Percentiles rank a stretch among this genome's conserved stretches.
phyloP scores from a whole-genome alignment of 2,329 filamentous ascomycete species.

The Trichoderma sp. region DNA sequence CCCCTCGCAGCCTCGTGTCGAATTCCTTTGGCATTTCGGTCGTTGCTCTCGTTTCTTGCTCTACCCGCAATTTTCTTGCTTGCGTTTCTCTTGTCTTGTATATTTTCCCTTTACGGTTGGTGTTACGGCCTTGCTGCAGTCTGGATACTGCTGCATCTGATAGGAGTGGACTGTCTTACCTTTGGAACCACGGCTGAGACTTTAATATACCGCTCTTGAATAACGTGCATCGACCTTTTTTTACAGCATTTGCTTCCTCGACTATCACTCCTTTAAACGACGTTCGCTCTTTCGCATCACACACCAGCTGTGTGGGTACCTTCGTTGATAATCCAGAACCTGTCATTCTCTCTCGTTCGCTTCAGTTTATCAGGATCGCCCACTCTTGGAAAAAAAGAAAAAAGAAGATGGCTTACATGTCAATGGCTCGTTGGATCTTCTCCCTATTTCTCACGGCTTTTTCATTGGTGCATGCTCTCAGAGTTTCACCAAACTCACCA shows the following conservation, averaged over 20 bases:
- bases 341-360: not conserved
- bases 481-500: conserved; percentile 53
- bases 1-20: conserved; percentile 2
- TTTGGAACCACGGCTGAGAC: not conserved
- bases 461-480: conserved; percentile 39
- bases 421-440: conserved; percentile 1
- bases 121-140: not conserved
- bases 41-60: not conserved
- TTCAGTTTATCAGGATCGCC: not conserved
- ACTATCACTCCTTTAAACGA: not conserved
- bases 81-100: not conserved
- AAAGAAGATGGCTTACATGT: conserved; percentile 14
- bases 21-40: not conserved
- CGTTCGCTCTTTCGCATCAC: not conserved
- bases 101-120: not conserved
- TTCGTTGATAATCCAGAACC: not conserved
- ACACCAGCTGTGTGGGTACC: not conserved
- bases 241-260: not conserved
- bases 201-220: not conserved
- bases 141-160: not conserved
- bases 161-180: not conserved
- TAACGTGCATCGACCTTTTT: not conserved
- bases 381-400: not conserved
- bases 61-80: not conserved
- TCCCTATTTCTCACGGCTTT: conserved; percentile 14